These are phyloP conservation scores for Capsella bursapastoris DNA, from an alignment of 345 rosid species.

Conservation along the genomic window DNA sequence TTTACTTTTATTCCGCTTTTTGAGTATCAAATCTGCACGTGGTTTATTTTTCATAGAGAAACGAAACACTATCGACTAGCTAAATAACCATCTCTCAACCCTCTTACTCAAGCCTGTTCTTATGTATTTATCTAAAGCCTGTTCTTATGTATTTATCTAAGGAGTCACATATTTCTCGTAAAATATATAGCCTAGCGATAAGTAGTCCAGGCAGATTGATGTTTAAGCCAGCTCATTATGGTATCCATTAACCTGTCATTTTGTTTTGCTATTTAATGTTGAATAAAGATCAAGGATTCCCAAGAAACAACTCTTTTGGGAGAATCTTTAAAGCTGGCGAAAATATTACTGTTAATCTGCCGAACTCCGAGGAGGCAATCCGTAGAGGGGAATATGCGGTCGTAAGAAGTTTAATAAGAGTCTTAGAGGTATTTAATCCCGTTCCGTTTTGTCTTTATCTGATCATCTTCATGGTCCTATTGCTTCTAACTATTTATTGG, in stretches of 20 bases:
- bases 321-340: slow-evolving; percentile 72
- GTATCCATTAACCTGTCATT: slow-evolving; percentile 33
- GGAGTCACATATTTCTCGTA: slow-evolving; percentile 16
- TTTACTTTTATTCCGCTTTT: slow-evolving; percentile 2
- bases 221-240: slow-evolving; percentile 18
- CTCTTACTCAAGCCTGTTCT: slow-evolving; percentile 25
- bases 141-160: slow-evolving; percentile 18
- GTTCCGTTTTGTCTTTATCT: slow-evolving; percentile 30
- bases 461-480: slow-evolving; percentile 32
- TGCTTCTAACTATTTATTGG: slow-evolving; percentile 40
- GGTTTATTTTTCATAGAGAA: slow-evolving; percentile 22
- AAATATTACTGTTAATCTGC: slow-evolving; percentile 64
- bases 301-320: slow-evolving; percentile 83
- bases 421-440: slow-evolving; percentile 71
- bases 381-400: slow-evolving; percentile 93
- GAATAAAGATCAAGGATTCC: slow-evolving; percentile 60
- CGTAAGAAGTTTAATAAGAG: slow-evolving; percentile 93
- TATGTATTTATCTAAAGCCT: slow-evolving; percentile 17
- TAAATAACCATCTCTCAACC: slow-evolving; percentile 4
- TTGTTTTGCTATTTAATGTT: slow-evolving; percentile 16
- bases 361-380: slow-evolving; percentile 88
- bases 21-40: neutral
- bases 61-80: slow-evolving; percentile 4
- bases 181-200: neutral
- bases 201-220: slow-evolving; percentile 1